These are phyloP conservation scores for Fusarium pseudoanthophilum DNA, from an alignment of 2,329 filamentous ascomycete genomes.

Conservation along the genomic window DNA sequence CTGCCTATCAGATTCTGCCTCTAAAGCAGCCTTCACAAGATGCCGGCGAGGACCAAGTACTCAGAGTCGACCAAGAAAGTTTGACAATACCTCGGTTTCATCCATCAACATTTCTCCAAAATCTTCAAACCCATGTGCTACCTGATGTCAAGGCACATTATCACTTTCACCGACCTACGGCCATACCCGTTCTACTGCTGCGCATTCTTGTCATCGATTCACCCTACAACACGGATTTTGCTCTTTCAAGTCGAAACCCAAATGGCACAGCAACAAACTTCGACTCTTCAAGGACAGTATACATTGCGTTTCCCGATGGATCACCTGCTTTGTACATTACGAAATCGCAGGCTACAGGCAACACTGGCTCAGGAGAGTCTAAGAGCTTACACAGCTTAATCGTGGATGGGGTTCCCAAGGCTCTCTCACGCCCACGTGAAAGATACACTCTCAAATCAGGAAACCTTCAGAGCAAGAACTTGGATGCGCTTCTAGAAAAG, in stretches of 20 bases:
- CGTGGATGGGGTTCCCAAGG: slow-evolving; percentile 83
- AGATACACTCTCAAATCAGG: slow-evolving; percentile 77
- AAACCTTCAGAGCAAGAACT: slow-evolving; percentile 75
- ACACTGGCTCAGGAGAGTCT: slow-evolving; percentile 60
- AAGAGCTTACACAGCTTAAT: slow-evolving; percentile 76
- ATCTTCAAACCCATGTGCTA: slow-evolving; percentile 77
- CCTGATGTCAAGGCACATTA: slow-evolving; percentile 88
- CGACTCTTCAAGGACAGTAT: slow-evolving; percentile 78
- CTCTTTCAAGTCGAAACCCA: slow-evolving; percentile 50
- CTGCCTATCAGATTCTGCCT: slow-evolving; percentile 67
- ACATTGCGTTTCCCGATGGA: slow-evolving; percentile 83
- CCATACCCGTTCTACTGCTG: slow-evolving; percentile 77
- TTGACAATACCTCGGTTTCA: slow-evolving; percentile 77
- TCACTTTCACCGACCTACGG: slow-evolving; percentile 77
- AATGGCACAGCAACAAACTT: slow-evolving; percentile 56
- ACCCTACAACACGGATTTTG: slow-evolving; percentile 75
- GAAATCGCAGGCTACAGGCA: slow-evolving; percentile 58
- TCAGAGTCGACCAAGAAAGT: slow-evolving; percentile 57
- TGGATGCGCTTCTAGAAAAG: slow-evolving; percentile 75
- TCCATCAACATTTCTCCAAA: slow-evolving; percentile 80
- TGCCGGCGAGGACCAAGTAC: slow-evolving; percentile 53
- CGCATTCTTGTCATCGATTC: slow-evolving; percentile 83
- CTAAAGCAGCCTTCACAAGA: slow-evolving; percentile 55
- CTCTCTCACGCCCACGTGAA: slow-evolving; percentile 78
- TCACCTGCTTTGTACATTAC: slow-evolving; percentile 79